Evolutionary conservation across 257 asterid species (phyloP), one percentile per base, ranked within the genome.

Genomic region (Solanum pinnatisectum): DNA sequence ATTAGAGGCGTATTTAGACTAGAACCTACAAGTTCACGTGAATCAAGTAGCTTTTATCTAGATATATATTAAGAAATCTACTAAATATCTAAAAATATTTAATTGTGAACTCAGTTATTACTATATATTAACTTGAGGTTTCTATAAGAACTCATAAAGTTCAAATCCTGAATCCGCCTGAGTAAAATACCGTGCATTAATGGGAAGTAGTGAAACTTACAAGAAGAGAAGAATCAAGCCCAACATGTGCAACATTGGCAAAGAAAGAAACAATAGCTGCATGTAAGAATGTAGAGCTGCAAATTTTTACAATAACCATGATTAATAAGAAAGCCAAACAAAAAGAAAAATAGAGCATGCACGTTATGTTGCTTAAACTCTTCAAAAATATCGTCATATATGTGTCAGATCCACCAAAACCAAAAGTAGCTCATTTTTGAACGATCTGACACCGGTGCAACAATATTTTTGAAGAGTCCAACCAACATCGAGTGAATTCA

Each of bases 241-340:
- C 99, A 77, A 91, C 93, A 67, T 96, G 98, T 27, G 96, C 97
- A 88, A 96, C 93, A 88, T 92, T 90, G 78, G 89, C 88, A 89
- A 91, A 93, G 92, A 97, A 94, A 14, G 98, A 93, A 87, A 94
- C 96, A 67, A 89, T 90, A 36, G 99, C 98, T 37, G 94, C 98
- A 89, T 94, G 94, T 33, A 96, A 86, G 90, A 97, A 92, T 12
- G 95, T 95, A 12, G 96, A 91, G 90, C 99, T 95, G 96, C 91
- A 92, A 49, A 65, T 8, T 46, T 25, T 32, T 9, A 1, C n/a
- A 44, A 8, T 18, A 81, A 46, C 10, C 6, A 27, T 44, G 5
- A 44, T 79, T 79, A 79, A 44, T 46, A 46, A 14, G 39, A 44
- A 8, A 44, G 5, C 16, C 67, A 22, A 81, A 33, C 35, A 71